Conservation (phyloP, 495 filamentous ascomycete genomes). For the Thermochaetoides thermophila region DNA sequence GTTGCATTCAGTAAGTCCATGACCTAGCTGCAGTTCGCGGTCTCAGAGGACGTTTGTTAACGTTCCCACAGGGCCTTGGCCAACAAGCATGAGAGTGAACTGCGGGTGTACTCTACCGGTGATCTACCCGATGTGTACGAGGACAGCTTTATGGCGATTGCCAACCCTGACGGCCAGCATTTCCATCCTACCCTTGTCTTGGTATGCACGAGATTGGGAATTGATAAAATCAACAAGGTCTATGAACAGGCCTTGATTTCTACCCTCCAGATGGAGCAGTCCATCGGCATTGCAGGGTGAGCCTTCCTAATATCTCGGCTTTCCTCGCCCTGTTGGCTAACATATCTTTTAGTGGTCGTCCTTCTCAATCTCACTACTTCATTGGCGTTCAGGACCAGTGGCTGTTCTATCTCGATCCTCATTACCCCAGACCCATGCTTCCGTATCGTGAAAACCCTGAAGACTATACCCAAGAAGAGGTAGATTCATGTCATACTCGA, state of each 20-base stretch:
- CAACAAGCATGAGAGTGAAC: slow-evolving; percentile 38
- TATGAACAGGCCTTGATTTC: slow-evolving; percentile 84
- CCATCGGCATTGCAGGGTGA: slow-evolving; percentile 91
- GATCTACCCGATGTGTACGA: slow-evolving; percentile 88
- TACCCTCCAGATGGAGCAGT: slow-evolving; percentile 70
- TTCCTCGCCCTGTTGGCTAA: slow-evolving; percentile 5
- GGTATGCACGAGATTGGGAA: slow-evolving; percentile 75
- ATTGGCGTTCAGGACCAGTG: slow-evolving; percentile 79
- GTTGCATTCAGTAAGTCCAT: slow-evolving; percentile 83
- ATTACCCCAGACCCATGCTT: slow-evolving; percentile 57
- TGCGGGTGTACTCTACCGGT: slow-evolving; percentile 78
- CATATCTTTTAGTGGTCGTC: slow-evolving; percentile 52
- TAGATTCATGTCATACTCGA: slow-evolving; percentile 76
- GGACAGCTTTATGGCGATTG: slow-evolving; percentile 64
- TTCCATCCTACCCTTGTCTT: slow-evolving; percentile 82
- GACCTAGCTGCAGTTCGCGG: no score
- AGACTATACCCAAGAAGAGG: slow-evolving; percentile 51
- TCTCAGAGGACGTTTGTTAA: no score
- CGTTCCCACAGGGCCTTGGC: slow-evolving; percentile 58
- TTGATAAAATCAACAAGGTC: slow-evolving; percentile 81
- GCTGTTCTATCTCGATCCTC: slow-evolving; percentile 94
- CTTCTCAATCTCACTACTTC: slow-evolving; percentile 93
- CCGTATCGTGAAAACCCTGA: slow-evolving; percentile 35
- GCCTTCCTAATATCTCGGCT: slow-evolving; percentile 7
- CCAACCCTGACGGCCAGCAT: slow-evolving; percentile 42